Percentiles rank a stretch among this genome's conserved stretches.
These are phyloP conservation scores for Rhodomyrtus tomentosa DNA, from an alignment of 345 rosid genomes.

Conservation along the genomic window DNA sequence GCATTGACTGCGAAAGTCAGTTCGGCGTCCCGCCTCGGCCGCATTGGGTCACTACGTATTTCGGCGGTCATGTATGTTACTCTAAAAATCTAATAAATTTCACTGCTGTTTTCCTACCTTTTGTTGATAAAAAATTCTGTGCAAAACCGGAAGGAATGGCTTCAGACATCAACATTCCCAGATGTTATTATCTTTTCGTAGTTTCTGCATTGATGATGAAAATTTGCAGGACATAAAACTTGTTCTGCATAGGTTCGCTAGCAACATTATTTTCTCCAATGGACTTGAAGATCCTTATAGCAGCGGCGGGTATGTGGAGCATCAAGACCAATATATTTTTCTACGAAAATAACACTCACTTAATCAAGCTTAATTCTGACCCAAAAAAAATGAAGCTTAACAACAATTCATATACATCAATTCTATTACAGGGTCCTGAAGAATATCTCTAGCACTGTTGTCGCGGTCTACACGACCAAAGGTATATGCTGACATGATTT, in stretches of 20 bases:
- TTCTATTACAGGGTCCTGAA: constrained; percentile 19
- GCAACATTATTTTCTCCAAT: constrained; percentile 59
- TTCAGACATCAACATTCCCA: neutral
- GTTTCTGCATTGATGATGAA: neutral
- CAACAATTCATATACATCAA: neutral
- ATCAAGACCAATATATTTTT: neutral
- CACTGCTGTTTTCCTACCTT: neutral
- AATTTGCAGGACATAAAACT: constrained; percentile 27
- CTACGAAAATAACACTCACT: neutral
- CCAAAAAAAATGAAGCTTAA: no score
- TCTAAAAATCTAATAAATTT: neutral
- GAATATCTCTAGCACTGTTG: constrained; percentile 21
- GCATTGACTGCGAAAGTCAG: constrained; percentile 14
- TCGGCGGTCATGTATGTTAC: constrained; percentile 33
- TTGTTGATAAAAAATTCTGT: neutral
- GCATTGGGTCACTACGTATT: constrained; percentile 58
- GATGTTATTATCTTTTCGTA: neutral
- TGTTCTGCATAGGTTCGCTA: constrained; percentile 31
- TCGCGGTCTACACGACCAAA: constrained; percentile 14
- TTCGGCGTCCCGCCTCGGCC: constrained; percentile 54
- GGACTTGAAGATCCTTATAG: constrained; percentile 47
- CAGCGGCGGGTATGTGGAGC: constrained; percentile 29
- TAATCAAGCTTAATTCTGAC: neutral
- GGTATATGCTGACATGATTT: constrained; percentile 3
- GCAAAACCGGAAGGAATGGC: neutral